Base-by-base conservation (phyloP, 257 asterid genomes). In the Misopates orontium region DNA sequence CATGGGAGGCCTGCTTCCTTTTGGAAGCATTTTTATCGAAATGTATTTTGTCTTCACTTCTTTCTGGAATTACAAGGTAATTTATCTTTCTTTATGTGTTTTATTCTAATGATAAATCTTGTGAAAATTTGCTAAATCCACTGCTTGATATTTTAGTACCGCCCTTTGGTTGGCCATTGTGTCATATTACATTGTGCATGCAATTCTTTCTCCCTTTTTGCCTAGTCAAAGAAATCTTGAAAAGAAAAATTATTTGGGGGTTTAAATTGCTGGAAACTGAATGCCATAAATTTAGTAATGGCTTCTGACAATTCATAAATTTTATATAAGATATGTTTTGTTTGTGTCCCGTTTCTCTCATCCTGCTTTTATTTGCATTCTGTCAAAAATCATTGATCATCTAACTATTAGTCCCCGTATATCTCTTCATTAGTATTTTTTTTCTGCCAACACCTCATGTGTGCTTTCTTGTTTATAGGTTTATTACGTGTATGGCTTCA, bases 21-120 rank as follows among this genome's bases (percentile, higher is more conserved):
- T 88, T 24, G 96, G 95, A 53, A 88, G 95, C 87, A 88, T 88
- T 70, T 88, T 88, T 54, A 88, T 88, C 40, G 95, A 88, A 79
- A 88, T 88, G 95, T 88, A 86, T 64, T 88, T 88, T 36, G 96
- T 88, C 77, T 88, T 88, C 91, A 86, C 96, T 56, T 88, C 96
- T 79, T 88, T 88, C 86, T 88, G 96, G 95, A 88, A 88, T 75
- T 86, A 88, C 86, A 86, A 88, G 96, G 96, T 88, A 76, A 68
- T 62, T 15, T 31, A 0, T 45, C 13, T 40, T 31, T 64, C 10
- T 23, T 14, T 62, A 0, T 55, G 44, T 55, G 57, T 6, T 59
- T 8, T 60, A 13, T 50, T 50, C 13, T 49, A 28, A 71, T 49
- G 45, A 57, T 10, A 16, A 40, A 22, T 5, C 11, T 32, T 62